These are phyloP conservation scores for Agrocybe pediades DNA, from an alignment of 768 basidiomycete species.

Conservation along the genomic window DNA sequence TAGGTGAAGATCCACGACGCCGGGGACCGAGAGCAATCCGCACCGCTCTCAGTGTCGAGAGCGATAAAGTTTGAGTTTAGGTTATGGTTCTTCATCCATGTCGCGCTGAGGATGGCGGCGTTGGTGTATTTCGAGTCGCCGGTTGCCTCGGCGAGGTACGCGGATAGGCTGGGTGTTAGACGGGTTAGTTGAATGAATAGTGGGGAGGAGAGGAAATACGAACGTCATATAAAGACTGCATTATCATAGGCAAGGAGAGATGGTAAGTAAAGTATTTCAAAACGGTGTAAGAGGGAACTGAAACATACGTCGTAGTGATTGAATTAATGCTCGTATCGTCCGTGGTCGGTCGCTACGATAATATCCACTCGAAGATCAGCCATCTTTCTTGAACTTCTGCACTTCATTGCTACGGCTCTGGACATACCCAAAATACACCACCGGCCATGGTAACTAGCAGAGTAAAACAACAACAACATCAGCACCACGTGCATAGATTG, in stretches of 20 bases:
- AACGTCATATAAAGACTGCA: conserved; percentile 42
- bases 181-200: not conserved
- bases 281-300: not conserved
- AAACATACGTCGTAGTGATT: conserved; percentile 49
- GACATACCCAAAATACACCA: conserved; percentile 54
- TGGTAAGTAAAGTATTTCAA: not conserved
- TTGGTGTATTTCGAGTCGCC: conserved; percentile 43
- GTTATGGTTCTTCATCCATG: conserved; percentile 50
- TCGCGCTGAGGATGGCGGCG: conserved; percentile 47
- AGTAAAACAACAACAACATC: no score
- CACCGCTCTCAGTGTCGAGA: conserved; percentile 48
- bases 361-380: not conserved
- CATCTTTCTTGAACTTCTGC: not conserved
- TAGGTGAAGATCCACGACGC: conserved; percentile 53
- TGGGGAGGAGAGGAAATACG: conserved; percentile 8
- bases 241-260: not conserved
- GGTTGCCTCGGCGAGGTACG: conserved; percentile 49
- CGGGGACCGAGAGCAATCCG: conserved; percentile 48
- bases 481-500: not conserved
- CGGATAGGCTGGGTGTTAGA: conserved; percentile 39
- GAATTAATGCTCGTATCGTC: conserved; percentile 49
- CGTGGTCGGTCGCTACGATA: conserved; percentile 40
- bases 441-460: conserved; percentile 49
- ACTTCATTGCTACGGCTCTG: no score
- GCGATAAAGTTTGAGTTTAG: conserved; percentile 42